Conservation (phyloP, 2,329 filamentous ascomycete species). For the Xylariaceae sp. region DNA sequence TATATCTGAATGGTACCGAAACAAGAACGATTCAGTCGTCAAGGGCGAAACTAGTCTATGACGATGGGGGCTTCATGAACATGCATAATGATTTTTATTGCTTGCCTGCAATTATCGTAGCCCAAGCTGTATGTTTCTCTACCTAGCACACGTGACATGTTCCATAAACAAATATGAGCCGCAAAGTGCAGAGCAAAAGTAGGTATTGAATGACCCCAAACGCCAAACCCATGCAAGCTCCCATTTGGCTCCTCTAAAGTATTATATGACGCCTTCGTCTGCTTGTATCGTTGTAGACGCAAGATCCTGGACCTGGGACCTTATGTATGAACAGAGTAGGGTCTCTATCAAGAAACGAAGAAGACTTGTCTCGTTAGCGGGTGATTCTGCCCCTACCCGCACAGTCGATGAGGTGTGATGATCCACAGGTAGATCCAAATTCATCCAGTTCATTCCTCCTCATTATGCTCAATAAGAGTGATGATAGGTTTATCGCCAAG, state of each 20-base stretch:
- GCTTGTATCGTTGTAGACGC: too few species aligned
- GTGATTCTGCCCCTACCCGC: neutral
- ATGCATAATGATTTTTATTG: too few species aligned
- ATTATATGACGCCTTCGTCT: too few species aligned
- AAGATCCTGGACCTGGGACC: too few species aligned
- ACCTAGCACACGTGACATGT: too few species aligned
- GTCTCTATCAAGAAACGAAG: slow-evolving; percentile 6
- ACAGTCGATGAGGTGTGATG: slow-evolving; percentile 1
- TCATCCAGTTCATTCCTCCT: slow-evolving; percentile 26
- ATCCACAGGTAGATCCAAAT: slow-evolving; percentile 1
- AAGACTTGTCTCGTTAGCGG: slow-evolving; percentile 2
- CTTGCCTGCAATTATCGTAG: too few species aligned
- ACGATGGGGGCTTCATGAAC: too few species aligned
- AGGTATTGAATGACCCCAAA: neutral
- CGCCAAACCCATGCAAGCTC: neutral
- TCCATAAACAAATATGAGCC: neutral
- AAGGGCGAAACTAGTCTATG: too few species aligned
- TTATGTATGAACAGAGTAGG: too few species aligned
- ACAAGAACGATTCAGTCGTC: too few species aligned
- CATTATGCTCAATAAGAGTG: slow-evolving; percentile 68
- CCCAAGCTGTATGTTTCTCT: neutral
- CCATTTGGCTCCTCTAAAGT: neutral
- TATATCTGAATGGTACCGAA: too few species aligned
- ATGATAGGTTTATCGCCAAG: slow-evolving; percentile 74
- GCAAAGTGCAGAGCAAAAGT: neutral